Percentiles rank a stretch among this genome's conserved stretches.
Conservation (phyloP, 2,329 filamentous ascomycete species). For the Exophiala sp. region DNA sequence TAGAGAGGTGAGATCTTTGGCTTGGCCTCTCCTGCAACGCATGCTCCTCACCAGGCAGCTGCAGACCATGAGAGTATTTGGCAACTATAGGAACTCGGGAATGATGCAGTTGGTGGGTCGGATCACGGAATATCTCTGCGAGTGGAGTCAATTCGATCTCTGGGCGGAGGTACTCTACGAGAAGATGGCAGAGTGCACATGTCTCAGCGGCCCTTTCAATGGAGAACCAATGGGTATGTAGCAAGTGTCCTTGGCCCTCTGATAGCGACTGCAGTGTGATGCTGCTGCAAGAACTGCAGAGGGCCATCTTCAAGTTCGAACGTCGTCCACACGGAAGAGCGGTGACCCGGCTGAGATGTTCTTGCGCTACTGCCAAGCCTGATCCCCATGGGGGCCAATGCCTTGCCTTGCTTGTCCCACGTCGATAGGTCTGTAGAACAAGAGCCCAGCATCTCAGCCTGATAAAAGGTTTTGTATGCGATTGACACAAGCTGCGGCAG, state of each 20-base stretch:
- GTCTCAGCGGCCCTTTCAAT: background rate
- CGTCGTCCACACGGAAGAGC: background rate
- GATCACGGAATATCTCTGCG: background rate
- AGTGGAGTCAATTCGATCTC: background rate
- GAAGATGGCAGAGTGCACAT: background rate
- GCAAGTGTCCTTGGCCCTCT: background rate
- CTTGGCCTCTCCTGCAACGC: background rate
- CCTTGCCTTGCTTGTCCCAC: too few relatives aligned
- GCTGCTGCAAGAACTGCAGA: slow-evolving; percentile 1
- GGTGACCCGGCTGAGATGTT: too few relatives aligned
- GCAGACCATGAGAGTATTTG: background rate
- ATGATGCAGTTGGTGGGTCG: background rate
- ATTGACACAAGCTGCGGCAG: too few relatives aligned
- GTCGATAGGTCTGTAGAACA: too few relatives aligned
- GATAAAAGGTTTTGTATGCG: too few relatives aligned
- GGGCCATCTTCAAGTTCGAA: background rate
- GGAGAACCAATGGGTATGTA: background rate
- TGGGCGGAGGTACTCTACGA: background rate
- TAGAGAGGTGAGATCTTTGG: background rate
- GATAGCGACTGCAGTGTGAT: background rate
- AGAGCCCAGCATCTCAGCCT: too few relatives aligned
- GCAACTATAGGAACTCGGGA: background rate
- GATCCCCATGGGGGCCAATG: too few relatives aligned
- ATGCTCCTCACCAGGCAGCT: background rate
- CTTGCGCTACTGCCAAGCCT: too few relatives aligned